Conservation (phyloP, 352 stramenopile genomes). For the Pythium periplocum region DNA sequence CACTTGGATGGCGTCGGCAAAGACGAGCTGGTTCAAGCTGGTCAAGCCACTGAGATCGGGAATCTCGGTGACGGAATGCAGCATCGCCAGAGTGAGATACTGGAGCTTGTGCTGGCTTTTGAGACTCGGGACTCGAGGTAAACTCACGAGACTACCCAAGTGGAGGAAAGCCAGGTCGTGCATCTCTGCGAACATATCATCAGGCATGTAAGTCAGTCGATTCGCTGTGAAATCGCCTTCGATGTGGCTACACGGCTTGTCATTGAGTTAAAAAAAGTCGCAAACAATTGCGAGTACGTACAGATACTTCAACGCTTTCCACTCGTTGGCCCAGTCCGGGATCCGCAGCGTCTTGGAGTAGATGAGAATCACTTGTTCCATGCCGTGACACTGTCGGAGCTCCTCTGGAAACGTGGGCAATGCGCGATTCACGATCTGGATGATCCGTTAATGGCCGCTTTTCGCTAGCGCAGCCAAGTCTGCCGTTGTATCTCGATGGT, state of each 20-base stretch:
- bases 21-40: constrained; percentile 15
- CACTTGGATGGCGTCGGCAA: constrained; percentile 20
- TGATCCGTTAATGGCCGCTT: not conserved
- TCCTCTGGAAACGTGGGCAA: not conserved
- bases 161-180: not conserved
- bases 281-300: not conserved
- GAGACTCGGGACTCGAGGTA: not conserved
- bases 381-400: not conserved
- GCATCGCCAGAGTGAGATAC: not conserved
- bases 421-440: constrained; percentile 5
- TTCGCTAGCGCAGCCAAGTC: not conserved
- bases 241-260: no score
- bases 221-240: no score
- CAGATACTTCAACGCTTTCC: constrained; percentile 2
- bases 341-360: constrained; percentile 2
- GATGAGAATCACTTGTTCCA: constrained; percentile 11
- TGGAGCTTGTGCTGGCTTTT: not conserved
- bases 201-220: not conserved
- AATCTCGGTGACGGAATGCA: not conserved
- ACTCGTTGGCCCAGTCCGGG: constrained; percentile 5
- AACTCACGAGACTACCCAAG: not conserved
- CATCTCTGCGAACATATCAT: constrained; percentile 2
- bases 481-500: not conserved
- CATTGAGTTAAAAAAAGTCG: no score
- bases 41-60: not conserved